Percentiles rank a stretch among this genome's conserved stretches.
These are phyloP conservation scores for Exidia glandulosa DNA, from an alignment of 768 basidiomycete species.

Conservation along the genomic window DNA sequence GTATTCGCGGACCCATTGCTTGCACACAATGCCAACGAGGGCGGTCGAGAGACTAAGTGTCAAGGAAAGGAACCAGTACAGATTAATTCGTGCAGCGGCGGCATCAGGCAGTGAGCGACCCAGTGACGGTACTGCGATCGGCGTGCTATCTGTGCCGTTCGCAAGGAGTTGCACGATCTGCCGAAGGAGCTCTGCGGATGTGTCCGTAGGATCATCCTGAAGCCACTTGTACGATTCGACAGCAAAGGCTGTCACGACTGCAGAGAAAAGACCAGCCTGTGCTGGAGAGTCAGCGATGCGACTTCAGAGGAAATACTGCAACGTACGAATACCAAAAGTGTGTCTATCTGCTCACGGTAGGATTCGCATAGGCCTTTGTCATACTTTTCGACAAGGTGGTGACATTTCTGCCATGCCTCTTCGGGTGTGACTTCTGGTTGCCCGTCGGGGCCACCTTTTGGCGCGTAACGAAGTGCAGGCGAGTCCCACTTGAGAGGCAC, in stretches of 20 bases:
- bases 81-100: conserved; percentile 35
- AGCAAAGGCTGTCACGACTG: conserved; percentile 14
- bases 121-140: too few relatives aligned
- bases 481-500: too few relatives aligned
- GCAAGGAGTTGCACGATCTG: neutral
- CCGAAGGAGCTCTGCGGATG: conserved; percentile 1
- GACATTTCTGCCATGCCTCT: too few relatives aligned
- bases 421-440: too few relatives aligned
- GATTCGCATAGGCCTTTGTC: neutral
- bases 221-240: conserved; percentile 12
- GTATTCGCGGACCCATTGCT: conserved; percentile 17
- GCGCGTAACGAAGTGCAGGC: too few relatives aligned
- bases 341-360: neutral
- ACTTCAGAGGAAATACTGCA: too few relatives aligned
- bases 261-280: conserved; percentile 16
- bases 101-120: neutral
- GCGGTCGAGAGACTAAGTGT: conserved; percentile 13
- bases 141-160: too few relatives aligned
- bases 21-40: conserved; percentile 15
- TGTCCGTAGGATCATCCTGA: conserved; percentile 4
- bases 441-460: too few relatives aligned
- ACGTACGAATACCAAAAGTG: too few relatives aligned
- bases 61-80: conserved; percentile 16
- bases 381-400: conserved; percentile 19
- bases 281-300: too few relatives aligned